Conservation (phyloP, 306 rosid genomes). For the Fragaria nilgerrensis region DNA sequence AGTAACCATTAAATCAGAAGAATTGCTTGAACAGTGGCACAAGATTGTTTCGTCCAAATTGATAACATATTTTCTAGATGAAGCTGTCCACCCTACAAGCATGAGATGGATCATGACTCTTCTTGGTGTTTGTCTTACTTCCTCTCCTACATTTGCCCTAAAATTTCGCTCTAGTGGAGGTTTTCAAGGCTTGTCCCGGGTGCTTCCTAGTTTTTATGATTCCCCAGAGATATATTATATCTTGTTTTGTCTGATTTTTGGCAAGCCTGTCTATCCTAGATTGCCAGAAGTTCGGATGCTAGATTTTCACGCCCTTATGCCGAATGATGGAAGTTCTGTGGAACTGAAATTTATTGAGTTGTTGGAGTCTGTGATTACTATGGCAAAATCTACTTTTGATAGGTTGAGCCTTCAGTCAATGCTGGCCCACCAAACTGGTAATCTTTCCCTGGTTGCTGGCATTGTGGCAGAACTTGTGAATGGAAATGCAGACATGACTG, state of each 20-base stretch:
- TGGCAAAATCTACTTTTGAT: conserved; percentile 92
- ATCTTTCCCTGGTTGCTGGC: conserved; percentile 93
- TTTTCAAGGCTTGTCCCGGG: conserved; percentile 87
- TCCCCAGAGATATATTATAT: conserved; percentile 98
- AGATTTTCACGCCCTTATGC: conserved; percentile 99
- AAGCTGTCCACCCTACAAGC: conserved; percentile 96
- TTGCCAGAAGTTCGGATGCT: conserved; percentile 99
- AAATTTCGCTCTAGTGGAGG: conserved; percentile 98
- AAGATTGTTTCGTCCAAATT: conserved; percentile 92
- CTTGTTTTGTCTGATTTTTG: conserved; percentile 93
- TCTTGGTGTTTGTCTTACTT: conserved; percentile 93
- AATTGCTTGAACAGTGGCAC: conserved; percentile 98
- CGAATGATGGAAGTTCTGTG: conserved; percentile 70
- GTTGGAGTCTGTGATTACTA: conserved; percentile 88
- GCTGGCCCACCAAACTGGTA: conserved; percentile 94
- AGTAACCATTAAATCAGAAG: conserved; percentile 87
- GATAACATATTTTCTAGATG: conserved; percentile 96
- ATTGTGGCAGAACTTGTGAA: conserved; percentile 98
- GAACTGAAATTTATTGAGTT: conserved; percentile 79
- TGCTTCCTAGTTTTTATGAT: conserved; percentile 93
- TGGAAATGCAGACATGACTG: conserved; percentile 90
- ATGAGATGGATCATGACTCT: conserved; percentile 99
- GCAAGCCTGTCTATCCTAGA: conserved; percentile 96
- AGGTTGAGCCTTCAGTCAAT: conserved; percentile 87
- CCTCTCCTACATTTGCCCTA: conserved; percentile 89